A percentile compares a stretch with the other conserved stretches of the same genome.
phyloP scores from a whole-genome alignment of 2,329 filamentous ascomycete species.

The Venturia asperata region DNA sequence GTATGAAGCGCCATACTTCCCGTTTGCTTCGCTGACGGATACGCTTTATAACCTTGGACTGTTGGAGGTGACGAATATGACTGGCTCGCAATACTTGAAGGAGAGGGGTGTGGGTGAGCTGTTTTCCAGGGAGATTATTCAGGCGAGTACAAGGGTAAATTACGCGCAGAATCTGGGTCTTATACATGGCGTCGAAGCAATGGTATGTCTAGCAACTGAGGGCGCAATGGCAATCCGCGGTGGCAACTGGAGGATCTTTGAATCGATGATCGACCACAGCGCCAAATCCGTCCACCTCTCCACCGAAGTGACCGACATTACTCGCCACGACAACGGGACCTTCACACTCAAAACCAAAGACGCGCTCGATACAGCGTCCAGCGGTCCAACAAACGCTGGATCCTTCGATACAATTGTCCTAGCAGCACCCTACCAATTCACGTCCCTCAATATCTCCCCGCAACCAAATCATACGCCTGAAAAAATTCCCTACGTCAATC shows the following conservation, averaged over 20 bases:
- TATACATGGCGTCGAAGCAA: conserved; percentile 83
- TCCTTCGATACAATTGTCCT: conserved; percentile 74
- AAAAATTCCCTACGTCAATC: conserved; percentile 71
- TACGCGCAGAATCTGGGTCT: conserved; percentile 83
- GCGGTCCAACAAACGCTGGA: conserved; percentile 16
- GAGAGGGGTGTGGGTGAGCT: conserved; percentile 57
- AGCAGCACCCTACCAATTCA: conserved; percentile 76
- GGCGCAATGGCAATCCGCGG: conserved; percentile 72
- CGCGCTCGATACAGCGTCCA: neutral
- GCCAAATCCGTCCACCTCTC: conserved; percentile 57
- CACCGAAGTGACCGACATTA: conserved; percentile 58
- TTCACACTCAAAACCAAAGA: conserved; percentile 40
- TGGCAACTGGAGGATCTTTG: conserved; percentile 93
- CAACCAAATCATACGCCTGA: conserved; percentile 53
- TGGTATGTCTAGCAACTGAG: conserved; percentile 86
- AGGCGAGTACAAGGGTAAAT: conserved; percentile 87
- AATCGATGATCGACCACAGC: conserved; percentile 64
- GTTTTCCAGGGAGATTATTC: conserved; percentile 76
- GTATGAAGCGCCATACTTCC: conserved; percentile 76
- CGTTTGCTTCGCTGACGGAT: conserved; percentile 68
- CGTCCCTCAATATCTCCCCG: conserved; percentile 52
- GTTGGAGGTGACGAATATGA: conserved; percentile 56
- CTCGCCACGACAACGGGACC: conserved; percentile 30
- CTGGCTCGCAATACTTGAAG: conserved; percentile 65
- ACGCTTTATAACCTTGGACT: conserved; percentile 62